Evolutionary conservation across 1,284 basidiomycete species (phyloP).

Genomic region (Trametes versicolor): DNA sequence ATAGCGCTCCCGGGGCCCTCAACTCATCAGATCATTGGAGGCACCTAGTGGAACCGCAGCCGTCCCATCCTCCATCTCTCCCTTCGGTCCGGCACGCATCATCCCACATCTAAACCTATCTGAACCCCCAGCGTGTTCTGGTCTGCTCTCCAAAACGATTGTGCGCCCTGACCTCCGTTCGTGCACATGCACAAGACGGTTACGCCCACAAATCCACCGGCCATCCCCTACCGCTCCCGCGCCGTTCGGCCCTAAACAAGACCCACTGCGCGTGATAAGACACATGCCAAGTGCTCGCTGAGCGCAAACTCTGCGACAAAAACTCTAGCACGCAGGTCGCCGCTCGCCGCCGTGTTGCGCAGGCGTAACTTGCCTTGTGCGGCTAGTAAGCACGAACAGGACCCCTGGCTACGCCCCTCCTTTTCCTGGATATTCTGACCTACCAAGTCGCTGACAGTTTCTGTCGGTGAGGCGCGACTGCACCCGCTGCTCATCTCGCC

Average conservation of each 20-base stretch:
- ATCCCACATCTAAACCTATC: no score
- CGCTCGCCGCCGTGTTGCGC: conserved; percentile 7
- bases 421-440: neutral
- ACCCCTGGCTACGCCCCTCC: conserved; percentile 1
- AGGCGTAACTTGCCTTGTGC: conserved; percentile 1
- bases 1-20: neutral
- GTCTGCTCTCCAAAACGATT: neutral
- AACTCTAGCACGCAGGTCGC: neutral
- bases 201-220: conserved; percentile 1
- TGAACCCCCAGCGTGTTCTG: neutral
- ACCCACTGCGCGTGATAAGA: neutral
- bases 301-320: neutral
- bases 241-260: neutral
- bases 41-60: neutral
- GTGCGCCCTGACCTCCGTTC: neutral
- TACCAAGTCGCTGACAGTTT: conserved; percentile 11
- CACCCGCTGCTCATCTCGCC: neutral
- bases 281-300: neutral
- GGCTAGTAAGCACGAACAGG: conserved; percentile 4
- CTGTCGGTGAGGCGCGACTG: conserved; percentile 7
- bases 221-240: neutral
- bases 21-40: neutral
- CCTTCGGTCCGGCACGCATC: neutral
- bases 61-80: neutral
- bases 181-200: neutral